Base-by-base conservation (phyloP, 164 flowering plant genomes). In the Hamamelis virginiana region DNA sequence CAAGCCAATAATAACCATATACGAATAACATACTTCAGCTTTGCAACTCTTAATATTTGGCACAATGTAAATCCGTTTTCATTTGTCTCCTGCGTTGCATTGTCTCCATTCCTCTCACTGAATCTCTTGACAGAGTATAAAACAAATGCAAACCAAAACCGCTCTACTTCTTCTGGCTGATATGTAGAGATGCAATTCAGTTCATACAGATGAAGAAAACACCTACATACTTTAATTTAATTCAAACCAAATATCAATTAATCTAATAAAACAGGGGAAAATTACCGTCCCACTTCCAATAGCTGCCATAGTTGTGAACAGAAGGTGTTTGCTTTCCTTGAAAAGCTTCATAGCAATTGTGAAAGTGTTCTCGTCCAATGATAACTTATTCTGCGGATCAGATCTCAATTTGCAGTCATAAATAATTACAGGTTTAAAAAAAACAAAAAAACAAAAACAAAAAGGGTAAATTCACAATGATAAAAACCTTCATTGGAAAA, bases 121-220 rank as follows among this genome's bases (percentile, higher is more conserved):
- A 95, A 77, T 76, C 88, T 87, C 79, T 76, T 92, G 18, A 87
- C 87, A 5, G 84, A 74, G 67, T 82, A 91, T 59, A 89, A 72
- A 50, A 91, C 73, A 71, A 87, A 87, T 1, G 97, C 89, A 84
- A 89, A 89, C 98, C 96, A 91, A 69, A 71, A 86, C 52, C 89
- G 76, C 63, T 92, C 98, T 22, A 82, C 83, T 80, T 95, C 97
- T 69, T 89, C 97, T 0, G 81, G 84, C 99, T 94, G 83, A 67
- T 28, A 59, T 4, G 41, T 47, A 71, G 3, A 21, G 45, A 48
- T 15, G 0, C 15, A 64, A 56, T 6, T 12, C 3, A 9, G 5
- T 28, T 19, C 46, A 51, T 27, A 48, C 3, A 53, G 18, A 64
- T 11, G 55, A 45, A 26, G n/a, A 14, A 5, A 9, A 59, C 4